Base-by-base conservation (phyloP, 441 rosid species). In the Viola pubescens region DNA sequence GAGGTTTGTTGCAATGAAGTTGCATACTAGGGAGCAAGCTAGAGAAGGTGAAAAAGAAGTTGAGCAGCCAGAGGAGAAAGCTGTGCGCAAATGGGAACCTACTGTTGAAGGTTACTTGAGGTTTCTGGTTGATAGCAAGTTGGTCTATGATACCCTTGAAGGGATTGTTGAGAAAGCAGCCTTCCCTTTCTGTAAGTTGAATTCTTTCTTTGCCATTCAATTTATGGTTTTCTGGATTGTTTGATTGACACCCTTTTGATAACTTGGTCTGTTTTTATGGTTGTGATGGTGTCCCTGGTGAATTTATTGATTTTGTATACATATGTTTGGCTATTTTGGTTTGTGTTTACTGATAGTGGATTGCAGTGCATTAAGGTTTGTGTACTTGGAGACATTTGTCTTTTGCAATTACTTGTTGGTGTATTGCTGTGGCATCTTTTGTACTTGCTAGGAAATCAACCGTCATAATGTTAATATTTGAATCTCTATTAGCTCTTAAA, bases 1-100 rank as follows among this genome's bases (percentile, higher is more conserved):
- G 95, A 85, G 94, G 70, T 85, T 86, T 60, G 91, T 85, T 70
- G 95, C 98, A 4, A 91, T 91, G 98, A 89, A 79, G 63, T 71
- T 89, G 61, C 98, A 89, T 55, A 87, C 97, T 0, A 89, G 64
- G 51, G 98, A 91, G 58, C 98, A 91, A 64, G 84, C 97, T 1
- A 85, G 75, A 63, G 98, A 85, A 70, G 98, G 97, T 9, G 86
- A 89, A 78, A 91, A 85, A 76, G 91, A 77, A 58, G 87, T 74
- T 6, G 75, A 85, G 75, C 11, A 79, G 67, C 88, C 84, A 0
- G 94, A 91, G 73, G 97, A 91, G 71, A 68, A 65, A 62, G 56
- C 88, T 4, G 75, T 87, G 4, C 64, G 70, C 9, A 89, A 81
- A 62, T 91, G 97, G 94, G 86, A 87, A 48, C 98, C 97, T 3